phyloP scores from a whole-genome alignment of 139 green algal species.

The Parachlorella kessleri region DNA sequence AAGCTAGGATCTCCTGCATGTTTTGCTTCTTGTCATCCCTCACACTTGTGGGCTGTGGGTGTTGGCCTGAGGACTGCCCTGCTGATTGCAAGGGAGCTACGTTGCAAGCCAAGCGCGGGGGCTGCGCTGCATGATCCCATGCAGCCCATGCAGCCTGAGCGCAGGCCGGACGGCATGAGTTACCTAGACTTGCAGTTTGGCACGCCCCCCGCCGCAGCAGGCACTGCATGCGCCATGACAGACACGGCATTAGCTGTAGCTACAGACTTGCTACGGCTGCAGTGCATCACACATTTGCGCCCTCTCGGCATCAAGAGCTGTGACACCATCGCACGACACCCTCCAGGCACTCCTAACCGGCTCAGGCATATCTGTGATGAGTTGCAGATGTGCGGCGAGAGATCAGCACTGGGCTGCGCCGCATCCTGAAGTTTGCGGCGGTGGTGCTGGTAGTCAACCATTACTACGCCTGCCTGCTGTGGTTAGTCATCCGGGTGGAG shows the following conservation, averaged over 20 bases:
- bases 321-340: not conserved
- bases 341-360: not conserved
- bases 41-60: no score
- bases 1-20: no score
- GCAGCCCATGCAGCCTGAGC: no score
- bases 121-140: no score
- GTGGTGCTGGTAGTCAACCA: constrained; percentile 10
- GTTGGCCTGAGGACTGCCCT: no score
- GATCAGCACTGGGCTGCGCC: constrained; percentile 12
- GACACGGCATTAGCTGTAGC: constrained; percentile 13
- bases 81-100: no score
- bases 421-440: constrained; percentile 3
- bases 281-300: not conserved
- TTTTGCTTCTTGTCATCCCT: no score
- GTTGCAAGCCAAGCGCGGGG: no score
- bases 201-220: no score
- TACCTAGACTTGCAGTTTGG: constrained; percentile 28
- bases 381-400: constrained; percentile 13
- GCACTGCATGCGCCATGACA: constrained; percentile 6
- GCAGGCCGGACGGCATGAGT: no score
- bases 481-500: constrained; percentile 20
- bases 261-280: constrained; percentile 9
- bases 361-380: no score
- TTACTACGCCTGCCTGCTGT: constrained; percentile 27
- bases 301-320: not conserved